Evolutionary conservation across 2,329 filamentous ascomycete genomes (phyloP).

Genomic region (Cylindrodendrum hubeiense): DNA sequence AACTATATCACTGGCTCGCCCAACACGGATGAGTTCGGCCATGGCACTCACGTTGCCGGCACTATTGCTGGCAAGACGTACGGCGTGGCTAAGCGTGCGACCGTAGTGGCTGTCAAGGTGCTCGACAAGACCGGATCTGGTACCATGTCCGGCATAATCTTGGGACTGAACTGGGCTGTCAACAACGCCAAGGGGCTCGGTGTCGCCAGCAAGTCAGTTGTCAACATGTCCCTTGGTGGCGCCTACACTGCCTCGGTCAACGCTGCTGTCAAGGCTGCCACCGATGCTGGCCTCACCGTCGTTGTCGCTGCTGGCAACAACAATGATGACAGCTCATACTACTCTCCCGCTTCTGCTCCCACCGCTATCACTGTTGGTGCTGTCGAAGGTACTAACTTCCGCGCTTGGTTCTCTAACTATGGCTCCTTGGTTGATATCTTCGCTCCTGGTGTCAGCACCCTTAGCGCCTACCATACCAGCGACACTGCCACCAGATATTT

Average conservation of each 20-base stretch:
- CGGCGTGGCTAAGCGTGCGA: slow-evolving; percentile 47
- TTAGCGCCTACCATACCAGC: not conserved
- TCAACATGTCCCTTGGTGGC: slow-evolving; percentile 12
- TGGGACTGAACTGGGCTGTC: slow-evolving; percentile 44
- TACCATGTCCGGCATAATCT: slow-evolving; percentile 22
- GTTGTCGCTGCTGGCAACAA: slow-evolving; percentile 17
- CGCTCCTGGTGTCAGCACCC: slow-evolving; percentile 11
- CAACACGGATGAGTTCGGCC: slow-evolving; percentile 44
- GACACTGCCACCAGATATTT: slow-evolving; percentile 7
- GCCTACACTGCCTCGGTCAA: not conserved
- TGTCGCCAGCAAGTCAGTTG: not conserved
- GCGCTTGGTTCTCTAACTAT: slow-evolving; percentile 17
- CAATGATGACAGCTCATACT: not conserved
- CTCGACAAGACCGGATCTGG: slow-evolving; percentile 29
- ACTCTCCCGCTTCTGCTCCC: slow-evolving; percentile 19
- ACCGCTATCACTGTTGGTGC: slow-evolving; percentile 18
- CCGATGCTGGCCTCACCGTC: slow-evolving; percentile 8
- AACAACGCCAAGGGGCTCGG: slow-evolving; percentile 43
- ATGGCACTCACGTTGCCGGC: slow-evolving; percentile 49
- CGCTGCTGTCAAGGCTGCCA: slow-evolving; percentile 13
- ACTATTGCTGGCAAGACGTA: slow-evolving; percentile 46
- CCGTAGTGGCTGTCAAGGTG: slow-evolving; percentile 47
- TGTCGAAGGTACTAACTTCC: not conserved
- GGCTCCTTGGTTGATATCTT: slow-evolving; percentile 16
- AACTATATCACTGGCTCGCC: slow-evolving; percentile 43